Base-by-base conservation (phyloP, 768 basidiomycete species). In the Candolleomyces aberdarensis region DNA sequence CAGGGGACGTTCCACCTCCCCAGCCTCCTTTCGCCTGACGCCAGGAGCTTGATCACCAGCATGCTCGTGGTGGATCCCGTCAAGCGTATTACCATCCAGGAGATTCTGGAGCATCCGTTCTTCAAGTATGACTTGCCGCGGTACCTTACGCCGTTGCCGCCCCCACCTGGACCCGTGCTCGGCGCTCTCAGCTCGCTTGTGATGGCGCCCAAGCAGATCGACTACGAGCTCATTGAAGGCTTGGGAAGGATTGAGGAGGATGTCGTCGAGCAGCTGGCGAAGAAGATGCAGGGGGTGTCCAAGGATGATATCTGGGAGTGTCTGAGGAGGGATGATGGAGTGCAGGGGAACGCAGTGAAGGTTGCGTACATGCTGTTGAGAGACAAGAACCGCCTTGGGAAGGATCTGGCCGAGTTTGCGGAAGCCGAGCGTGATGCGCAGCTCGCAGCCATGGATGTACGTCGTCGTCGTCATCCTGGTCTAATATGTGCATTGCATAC, bases 41-140 rank as follows among this genome's bases (percentile, higher is more conserved):
- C 96, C 0, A 83, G 83, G 57, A 80, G 80, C 46, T 84, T 99
- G 54, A 92, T 98, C 68, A 82, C 83, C 29, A 79, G 86, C 40
- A 98, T 99, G 96, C 87, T 98, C 41, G 87, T 86, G 22, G 91
- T 96, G 26, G 96, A 98, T 75, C 95, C 96, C 13, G 84, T 98
- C 64, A 95, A 94, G 72, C 91, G 97, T 47, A 95, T 96, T 66
- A 98, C 95, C 0, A 85, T 98, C 17, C 85, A 89, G 39, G 94
- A 97, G 67, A 97, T 99, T 67, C 87, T 91, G 2, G 82, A 89
- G 51, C 91, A 96, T 67, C 89, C 94, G 0, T 99, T 94, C 80
- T 96, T 95, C 76, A 91, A 85, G 58, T 83, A 84, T 10, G 88
- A 95, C 67, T 84, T 98, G 17, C 87, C 90, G 7, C 82, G 88